Evolutionary conservation across 2,329 filamentous ascomycete species (phyloP).

Genomic region (Nemania sp.): DNA sequence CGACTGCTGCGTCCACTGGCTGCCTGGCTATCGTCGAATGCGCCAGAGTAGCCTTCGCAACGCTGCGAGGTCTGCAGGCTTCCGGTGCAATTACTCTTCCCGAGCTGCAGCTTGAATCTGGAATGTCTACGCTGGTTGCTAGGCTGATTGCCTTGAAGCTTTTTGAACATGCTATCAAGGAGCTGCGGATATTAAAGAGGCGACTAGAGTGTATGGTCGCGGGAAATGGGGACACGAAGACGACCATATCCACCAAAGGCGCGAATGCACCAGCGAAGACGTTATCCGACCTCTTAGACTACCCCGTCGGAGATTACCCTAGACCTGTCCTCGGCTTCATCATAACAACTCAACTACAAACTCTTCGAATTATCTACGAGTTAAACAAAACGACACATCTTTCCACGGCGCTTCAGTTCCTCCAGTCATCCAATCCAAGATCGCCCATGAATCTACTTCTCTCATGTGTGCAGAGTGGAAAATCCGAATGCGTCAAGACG

Average conservation of each 20-base stretch:
- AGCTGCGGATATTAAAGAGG: constrained; percentile 67
- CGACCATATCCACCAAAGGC: constrained; percentile 37
- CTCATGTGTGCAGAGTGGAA: constrained; percentile 46
- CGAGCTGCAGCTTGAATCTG: constrained; percentile 70
- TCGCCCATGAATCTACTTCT: constrained; percentile 64
- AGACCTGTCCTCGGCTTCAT: constrained; percentile 56
- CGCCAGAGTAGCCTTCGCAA: constrained; percentile 67
- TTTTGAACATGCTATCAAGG: constrained; percentile 69
- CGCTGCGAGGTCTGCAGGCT: constrained; percentile 61
- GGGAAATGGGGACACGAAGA: constrained; percentile 39
- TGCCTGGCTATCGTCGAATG: constrained; percentile 68
- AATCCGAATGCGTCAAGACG: constrained; percentile 58
- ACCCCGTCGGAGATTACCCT: constrained; percentile 50
- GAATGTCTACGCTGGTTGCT: constrained; percentile 69
- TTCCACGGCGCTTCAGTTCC: constrained; percentile 58
- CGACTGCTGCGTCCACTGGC: constrained; percentile 43
- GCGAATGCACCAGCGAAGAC: constrained; percentile 46
- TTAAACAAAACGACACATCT: constrained; percentile 62
- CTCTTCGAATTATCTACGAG: constrained; percentile 64
- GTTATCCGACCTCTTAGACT: constrained; percentile 65
- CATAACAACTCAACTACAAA: constrained; percentile 66
- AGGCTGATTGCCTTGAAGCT: constrained; percentile 68
- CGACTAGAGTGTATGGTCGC: constrained; percentile 54
- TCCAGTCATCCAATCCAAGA: constrained; percentile 55
- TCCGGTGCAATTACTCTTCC: constrained; percentile 58